phyloP scores from a whole-genome alignment of 192 early-diverging fungal species.

The Hyaloraphidium curvatum region DNA sequence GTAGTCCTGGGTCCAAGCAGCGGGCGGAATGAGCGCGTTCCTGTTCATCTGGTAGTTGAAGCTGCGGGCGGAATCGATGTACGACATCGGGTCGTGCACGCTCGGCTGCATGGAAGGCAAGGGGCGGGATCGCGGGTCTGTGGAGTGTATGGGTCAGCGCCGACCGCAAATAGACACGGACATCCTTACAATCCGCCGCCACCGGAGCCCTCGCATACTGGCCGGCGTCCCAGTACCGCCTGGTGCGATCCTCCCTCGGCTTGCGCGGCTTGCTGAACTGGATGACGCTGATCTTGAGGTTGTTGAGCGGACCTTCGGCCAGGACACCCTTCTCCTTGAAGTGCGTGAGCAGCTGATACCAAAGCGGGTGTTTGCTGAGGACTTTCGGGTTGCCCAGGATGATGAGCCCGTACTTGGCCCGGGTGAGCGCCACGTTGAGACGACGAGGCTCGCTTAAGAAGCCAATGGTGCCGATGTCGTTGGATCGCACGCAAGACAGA shows the following conservation, averaged over 20 bases:
- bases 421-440: slow-evolving; percentile 73
- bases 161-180: no score
- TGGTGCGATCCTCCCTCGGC: slow-evolving; percentile 2
- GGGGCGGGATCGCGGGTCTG: no score
- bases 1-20: no score
- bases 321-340: slow-evolving; percentile 78
- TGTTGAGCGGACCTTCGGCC: slow-evolving; percentile 81
- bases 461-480: slow-evolving; percentile 92
- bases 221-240: background rate
- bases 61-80: no score
- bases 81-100: no score
- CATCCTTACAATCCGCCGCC: no score
- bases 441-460: slow-evolving; percentile 83
- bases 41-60: no score
- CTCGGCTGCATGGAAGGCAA: no score
- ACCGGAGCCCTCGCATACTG: background rate
- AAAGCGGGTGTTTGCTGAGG: slow-evolving; percentile 76
- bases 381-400: slow-evolving; percentile 92
- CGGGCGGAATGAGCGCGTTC: no score
- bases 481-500: slow-evolving; percentile 87
- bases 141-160: no score
- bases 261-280: slow-evolving; percentile 40
- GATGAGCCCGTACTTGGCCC: slow-evolving; percentile 85
- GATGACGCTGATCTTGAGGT: slow-evolving; percentile 74
- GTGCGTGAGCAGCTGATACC: slow-evolving; percentile 88